Percentiles rank a stretch among this genome's conserved stretches.
phyloP scores from a whole-genome alignment of 257 asterid species.

The Prunella vulgaris region DNA sequence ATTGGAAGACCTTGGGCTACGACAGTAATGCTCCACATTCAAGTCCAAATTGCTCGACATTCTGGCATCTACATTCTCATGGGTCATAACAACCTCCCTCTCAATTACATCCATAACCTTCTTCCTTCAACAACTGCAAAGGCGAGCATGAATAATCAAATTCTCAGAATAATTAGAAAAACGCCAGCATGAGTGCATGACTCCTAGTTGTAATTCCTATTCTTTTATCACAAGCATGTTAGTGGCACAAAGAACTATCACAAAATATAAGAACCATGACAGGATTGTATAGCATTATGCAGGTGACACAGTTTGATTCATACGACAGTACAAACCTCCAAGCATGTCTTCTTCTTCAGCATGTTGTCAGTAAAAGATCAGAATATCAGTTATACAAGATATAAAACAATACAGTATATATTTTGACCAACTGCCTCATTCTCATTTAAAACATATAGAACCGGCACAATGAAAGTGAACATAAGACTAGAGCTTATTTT shows the following conservation, averaged over 20 bases:
- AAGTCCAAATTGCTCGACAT: constrained; percentile 50
- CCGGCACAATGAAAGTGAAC: not conserved
- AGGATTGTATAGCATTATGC: not conserved
- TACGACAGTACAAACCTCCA: not conserved
- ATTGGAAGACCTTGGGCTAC: constrained; percentile 35
- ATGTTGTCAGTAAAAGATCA: constrained; percentile 4
- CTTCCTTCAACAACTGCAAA: constrained; percentile 21
- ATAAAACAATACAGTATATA: not conserved
- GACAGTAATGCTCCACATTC: constrained; percentile 44
- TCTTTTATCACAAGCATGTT: not conserved
- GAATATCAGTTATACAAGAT: not conserved
- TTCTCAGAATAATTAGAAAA: not conserved
- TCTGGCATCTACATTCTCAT: constrained; percentile 32
- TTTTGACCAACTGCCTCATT: constrained; percentile 6
- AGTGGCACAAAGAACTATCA: not conserved
- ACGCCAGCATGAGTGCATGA: not conserved
- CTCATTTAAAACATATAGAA: not conserved
- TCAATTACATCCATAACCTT: constrained; percentile 37
- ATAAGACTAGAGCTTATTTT: not conserved
- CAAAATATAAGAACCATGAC: not conserved
- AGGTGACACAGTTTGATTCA: not conserved
- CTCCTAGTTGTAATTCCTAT: not conserved
- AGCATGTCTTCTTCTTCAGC: not conserved
- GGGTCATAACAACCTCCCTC: constrained; percentile 29
- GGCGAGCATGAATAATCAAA: constrained; percentile 7